Evolutionary conservation across 345 rosid genomes (phyloP).

Genomic region (Viola odorata): DNA sequence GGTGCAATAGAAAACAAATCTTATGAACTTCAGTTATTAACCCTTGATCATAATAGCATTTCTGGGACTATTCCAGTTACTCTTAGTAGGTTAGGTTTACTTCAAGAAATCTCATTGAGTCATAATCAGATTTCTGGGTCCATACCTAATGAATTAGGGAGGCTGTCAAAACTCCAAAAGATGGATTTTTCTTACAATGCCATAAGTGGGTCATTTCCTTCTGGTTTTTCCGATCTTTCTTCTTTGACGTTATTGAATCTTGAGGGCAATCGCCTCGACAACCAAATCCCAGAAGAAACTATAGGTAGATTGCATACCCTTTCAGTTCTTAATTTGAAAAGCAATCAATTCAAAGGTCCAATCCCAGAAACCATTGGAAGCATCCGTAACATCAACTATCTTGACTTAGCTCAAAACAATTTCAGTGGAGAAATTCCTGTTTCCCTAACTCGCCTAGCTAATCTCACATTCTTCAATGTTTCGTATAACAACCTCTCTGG

Average conservation of each 20-base stretch:
- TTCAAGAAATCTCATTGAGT: conserved; percentile 51
- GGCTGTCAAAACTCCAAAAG: conserved; percentile 39
- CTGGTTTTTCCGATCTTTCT: conserved; percentile 44
- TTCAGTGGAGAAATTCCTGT: conserved; percentile 67
- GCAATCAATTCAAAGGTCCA: conserved; percentile 49
- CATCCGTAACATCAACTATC: conserved; percentile 42
- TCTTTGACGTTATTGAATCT: conserved; percentile 52
- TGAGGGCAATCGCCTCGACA: conserved; percentile 43
- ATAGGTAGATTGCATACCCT: conserved; percentile 49
- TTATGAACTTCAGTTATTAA: conserved; percentile 29
- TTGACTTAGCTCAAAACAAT: conserved; percentile 65
- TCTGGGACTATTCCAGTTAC: conserved; percentile 53
- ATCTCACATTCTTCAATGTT: conserved; percentile 72
- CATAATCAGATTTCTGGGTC: conserved; percentile 56
- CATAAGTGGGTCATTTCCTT: conserved; percentile 67
- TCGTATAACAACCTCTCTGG: conserved; percentile 87
- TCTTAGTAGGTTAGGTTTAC: conserved; percentile 40
- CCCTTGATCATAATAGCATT: conserved; percentile 37
- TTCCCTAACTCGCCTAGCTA: conserved; percentile 45
- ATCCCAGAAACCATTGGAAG: conserved; percentile 57
- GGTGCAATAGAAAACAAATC: conserved; percentile 18
- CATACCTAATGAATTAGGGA: conserved; percentile 49
- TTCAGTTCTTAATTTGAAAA: conserved; percentile 51
- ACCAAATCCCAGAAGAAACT: conserved; percentile 42
- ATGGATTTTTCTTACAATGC: conserved; percentile 71